Conservation (phyloP, 345 rosid genomes). For the Conringia planisiliqua region DNA sequence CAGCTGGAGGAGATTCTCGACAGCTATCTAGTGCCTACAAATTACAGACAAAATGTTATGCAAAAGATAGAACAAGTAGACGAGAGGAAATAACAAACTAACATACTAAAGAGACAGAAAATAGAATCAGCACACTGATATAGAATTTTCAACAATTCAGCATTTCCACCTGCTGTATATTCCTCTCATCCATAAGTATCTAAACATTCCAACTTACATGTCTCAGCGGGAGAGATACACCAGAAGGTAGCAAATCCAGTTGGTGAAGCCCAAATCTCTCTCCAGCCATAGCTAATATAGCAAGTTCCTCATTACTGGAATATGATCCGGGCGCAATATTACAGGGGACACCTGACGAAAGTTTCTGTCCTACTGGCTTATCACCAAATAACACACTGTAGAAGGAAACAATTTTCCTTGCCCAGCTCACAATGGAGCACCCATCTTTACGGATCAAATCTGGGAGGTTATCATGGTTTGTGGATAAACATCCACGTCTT, state of each 20-base stretch:
- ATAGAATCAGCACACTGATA: background rate
- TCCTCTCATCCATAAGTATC: constrained; percentile 9
- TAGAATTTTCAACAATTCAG: constrained; percentile 4
- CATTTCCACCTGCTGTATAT: constrained; percentile 4
- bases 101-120: constrained; percentile 2
- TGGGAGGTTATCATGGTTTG: constrained; percentile 64
- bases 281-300: constrained; percentile 92
- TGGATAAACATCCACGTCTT: constrained; percentile 55
- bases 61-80: constrained; percentile 8
- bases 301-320: constrained; percentile 67
- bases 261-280: constrained; percentile 92
- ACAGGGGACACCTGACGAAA: constrained; percentile 77
- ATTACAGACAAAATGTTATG: constrained; percentile 26
- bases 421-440: constrained; percentile 69
- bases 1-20: constrained; percentile 88
- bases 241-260: constrained; percentile 79
- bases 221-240: constrained; percentile 89
- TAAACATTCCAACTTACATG: constrained; percentile 61
- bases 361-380: constrained; percentile 55
- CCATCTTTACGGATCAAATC: constrained; percentile 62
- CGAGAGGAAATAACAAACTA: background rate
- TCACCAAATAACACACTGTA: constrained; percentile 81
- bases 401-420: constrained; percentile 78
- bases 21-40: constrained; percentile 82
- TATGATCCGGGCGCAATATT: constrained; percentile 74